Conservation (phyloP, 306 rosid species). For the Betula pendula region DNA sequence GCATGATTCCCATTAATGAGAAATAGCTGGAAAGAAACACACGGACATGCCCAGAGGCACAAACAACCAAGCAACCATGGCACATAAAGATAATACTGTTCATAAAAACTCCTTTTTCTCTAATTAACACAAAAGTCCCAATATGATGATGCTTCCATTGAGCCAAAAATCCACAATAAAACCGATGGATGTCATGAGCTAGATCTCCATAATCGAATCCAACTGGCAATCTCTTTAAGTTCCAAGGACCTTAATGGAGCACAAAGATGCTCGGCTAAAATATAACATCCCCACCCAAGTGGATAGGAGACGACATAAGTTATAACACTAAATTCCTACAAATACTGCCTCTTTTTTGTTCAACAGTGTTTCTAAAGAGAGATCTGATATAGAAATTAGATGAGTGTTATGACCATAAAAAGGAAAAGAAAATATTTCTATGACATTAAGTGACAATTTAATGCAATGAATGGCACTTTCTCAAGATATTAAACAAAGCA, state of each 20-base stretch:
- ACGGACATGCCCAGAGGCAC: neutral
- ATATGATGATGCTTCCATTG: neutral
- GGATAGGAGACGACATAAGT: neutral
- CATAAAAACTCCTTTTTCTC: neutral
- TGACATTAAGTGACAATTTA: neutral
- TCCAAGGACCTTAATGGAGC: neutral
- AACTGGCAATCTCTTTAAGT: neutral
- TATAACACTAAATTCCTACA: neutral
- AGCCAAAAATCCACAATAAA: neutral
- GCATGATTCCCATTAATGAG: neutral
- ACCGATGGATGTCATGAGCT: neutral
- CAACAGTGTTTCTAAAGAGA: neutral
- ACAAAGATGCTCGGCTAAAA: neutral
- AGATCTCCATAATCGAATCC: neutral
- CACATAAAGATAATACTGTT: neutral
- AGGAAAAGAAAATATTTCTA: too few species aligned
- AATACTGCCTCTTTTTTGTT: neutral
- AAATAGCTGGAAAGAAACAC: neutral
- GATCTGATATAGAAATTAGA: neutral
- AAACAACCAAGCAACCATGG: neutral
- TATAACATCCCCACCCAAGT: too few species aligned
- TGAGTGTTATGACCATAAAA: neutral
- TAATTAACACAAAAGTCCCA: neutral
- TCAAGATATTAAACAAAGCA: neutral
- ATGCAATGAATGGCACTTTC: neutral